A percentile compares a stretch with the other conserved stretches of the same genome.
These are phyloP conservation scores for Penicillium sp. DNA, from an alignment of 2,329 filamentous ascomycete species.

Conservation along the genomic window DNA sequence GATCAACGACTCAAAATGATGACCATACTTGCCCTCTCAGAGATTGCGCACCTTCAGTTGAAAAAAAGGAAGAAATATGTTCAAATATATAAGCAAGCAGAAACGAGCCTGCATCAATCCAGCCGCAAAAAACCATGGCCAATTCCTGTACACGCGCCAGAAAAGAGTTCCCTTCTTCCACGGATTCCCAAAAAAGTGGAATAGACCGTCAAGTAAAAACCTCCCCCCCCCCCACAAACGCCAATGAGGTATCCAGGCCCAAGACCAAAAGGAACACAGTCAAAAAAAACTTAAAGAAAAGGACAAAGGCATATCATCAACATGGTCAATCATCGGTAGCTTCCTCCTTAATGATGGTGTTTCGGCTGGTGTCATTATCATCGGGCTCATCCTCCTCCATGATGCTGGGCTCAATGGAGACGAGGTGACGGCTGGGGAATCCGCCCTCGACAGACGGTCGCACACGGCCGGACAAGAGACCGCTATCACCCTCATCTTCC, in stretches of 20 bases:
- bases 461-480: slow-evolving; percentile 20
- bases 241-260: background rate
- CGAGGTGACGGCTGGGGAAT: slow-evolving; percentile 14
- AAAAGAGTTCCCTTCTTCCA: background rate
- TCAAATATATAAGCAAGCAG: background rate
- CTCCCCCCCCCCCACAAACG: too few species aligned
- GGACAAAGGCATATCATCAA: slow-evolving; percentile 5
- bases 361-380: slow-evolving; percentile 25
- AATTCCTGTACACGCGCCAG: background rate
- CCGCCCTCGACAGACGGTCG: slow-evolving; percentile 25
- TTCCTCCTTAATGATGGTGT: slow-evolving; percentile 31
- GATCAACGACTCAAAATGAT: too few species aligned
- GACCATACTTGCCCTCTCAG: too few species aligned
- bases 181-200: too few species aligned
- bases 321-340: slow-evolving; percentile 23
- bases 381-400: slow-evolving; percentile 37
- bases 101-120: too few species aligned
- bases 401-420: slow-evolving; percentile 33
- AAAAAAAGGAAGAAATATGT: too few species aligned
- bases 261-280: slow-evolving; percentile 1
- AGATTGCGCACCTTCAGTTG: too few species aligned
- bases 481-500: slow-evolving; percentile 28
- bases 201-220: too few species aligned
- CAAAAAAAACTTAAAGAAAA: slow-evolving; percentile 15
- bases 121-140: background rate